These are phyloP conservation scores for Neoarthrinium moseri DNA, from an alignment of 2,329 filamentous ascomycete genomes.

Conservation along the genomic window DNA sequence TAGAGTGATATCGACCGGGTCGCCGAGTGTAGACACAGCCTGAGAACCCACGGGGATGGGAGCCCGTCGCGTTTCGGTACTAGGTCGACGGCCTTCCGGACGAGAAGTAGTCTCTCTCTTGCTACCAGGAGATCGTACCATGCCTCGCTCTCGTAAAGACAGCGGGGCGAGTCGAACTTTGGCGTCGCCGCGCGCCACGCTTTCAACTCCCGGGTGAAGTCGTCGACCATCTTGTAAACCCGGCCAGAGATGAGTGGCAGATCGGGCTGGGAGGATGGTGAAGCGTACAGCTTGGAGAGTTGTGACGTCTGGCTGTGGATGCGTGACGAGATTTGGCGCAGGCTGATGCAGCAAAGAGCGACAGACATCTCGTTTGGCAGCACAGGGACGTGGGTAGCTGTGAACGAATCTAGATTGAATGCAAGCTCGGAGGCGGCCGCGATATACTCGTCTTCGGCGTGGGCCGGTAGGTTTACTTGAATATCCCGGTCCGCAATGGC, in stretches of 20 bases:
- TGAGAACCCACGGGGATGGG: conserved; percentile 30
- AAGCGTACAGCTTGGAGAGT: conserved; percentile 2
- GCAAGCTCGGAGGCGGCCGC: conserved; percentile 11
- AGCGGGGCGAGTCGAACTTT: conserved; percentile 27
- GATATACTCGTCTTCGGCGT: conserved; percentile 32
- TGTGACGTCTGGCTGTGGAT: conserved; percentile 30
- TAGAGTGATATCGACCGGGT: conserved; percentile 37
- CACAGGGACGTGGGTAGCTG: conserved; percentile 8
- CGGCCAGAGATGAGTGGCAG: conserved; percentile 15
- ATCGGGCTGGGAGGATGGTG: conserved; percentile 3
- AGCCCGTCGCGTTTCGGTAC: conserved; percentile 31
- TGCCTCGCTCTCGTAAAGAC: conserved; percentile 40
- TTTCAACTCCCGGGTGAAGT: conserved; percentile 32
- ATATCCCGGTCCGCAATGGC: conserved; percentile 39
- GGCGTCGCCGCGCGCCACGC: conserved; percentile 33
- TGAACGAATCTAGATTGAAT: conserved; percentile 6
- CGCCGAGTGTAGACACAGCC: conserved; percentile 33
- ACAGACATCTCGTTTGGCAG: conserved; percentile 32
- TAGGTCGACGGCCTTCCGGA: conserved; percentile 39
- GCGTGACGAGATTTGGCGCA: conserved; percentile 38
- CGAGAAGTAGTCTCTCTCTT: conserved; percentile 37
- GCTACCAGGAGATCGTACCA: conserved; percentile 43
- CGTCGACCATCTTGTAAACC: conserved; percentile 23
- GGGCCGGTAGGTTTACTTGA: conserved; percentile 31
- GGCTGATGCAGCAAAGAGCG: conserved; percentile 34